Conservation (phyloP, 2,329 filamentous ascomycete genomes). For the Tolypocladium ophioglossoides region DNA sequence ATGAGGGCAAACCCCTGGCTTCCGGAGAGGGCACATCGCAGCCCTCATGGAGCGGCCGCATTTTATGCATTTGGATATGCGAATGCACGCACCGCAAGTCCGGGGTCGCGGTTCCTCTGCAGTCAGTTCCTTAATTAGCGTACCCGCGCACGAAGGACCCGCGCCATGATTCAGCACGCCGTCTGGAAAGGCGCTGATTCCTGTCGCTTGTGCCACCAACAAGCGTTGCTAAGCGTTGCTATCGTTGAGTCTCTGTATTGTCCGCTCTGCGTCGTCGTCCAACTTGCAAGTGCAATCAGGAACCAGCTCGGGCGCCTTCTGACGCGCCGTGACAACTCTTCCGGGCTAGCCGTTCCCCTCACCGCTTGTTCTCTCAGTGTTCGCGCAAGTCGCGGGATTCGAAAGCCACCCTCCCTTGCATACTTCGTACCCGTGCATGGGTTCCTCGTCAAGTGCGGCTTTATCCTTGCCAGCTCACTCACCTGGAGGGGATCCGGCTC, state of each 20-base stretch:
- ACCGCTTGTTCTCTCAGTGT: slow-evolving; percentile 7
- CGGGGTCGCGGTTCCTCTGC: neutral
- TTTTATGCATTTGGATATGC: neutral
- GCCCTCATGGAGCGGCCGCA: neutral
- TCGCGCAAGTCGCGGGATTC: slow-evolving; percentile 3
- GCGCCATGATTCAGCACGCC: neutral
- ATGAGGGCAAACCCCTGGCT: neutral
- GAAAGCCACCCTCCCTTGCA: slow-evolving; percentile 9
- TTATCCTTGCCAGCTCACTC: neutral
- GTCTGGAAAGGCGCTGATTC: neutral
- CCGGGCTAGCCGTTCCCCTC: slow-evolving; percentile 1
- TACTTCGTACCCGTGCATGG: slow-evolving; percentile 7
- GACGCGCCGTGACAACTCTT: neutral
- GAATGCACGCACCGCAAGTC: neutral
- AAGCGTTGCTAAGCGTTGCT: neutral
- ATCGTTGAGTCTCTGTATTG: neutral
- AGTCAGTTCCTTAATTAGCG: no score
- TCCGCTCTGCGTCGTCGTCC: no score
- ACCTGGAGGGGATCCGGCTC: slow-evolving; percentile 2
- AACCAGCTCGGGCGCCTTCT: neutral
- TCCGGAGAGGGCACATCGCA: neutral
- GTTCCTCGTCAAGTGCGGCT: neutral
- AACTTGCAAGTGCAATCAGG: neutral
- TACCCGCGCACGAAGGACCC: no score
- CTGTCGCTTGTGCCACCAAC: neutral